These are phyloP conservation scores for Colletotrichum endophyticum DNA, from an alignment of 2,329 filamentous ascomycete species.

Conservation along the genomic window DNA sequence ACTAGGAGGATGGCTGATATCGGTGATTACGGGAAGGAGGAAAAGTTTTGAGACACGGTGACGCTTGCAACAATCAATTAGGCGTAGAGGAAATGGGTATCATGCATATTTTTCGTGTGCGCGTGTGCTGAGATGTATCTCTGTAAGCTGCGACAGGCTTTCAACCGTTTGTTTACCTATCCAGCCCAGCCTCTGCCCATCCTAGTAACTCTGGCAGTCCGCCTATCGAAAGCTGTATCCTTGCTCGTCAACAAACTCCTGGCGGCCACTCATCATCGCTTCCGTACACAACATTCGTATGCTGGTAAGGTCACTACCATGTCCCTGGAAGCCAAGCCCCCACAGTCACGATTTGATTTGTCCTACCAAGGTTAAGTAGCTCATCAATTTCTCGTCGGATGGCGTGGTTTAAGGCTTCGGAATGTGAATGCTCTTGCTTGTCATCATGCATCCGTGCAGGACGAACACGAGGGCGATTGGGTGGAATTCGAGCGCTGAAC, in stretches of 20 bases:
- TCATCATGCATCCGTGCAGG: slow-evolving; percentile 91
- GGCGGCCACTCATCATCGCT: neutral
- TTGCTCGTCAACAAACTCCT: neutral
- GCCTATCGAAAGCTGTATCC: neutral
- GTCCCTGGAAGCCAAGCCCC: neutral
- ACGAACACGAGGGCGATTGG: slow-evolving; percentile 82
- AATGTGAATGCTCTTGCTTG: slow-evolving; percentile 92
- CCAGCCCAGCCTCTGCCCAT: neutral
- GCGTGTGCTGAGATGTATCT: neutral
- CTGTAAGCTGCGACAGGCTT: neutral
- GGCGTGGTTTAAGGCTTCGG: slow-evolving; percentile 72
- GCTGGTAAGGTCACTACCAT: neutral
- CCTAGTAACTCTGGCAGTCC: neutral
- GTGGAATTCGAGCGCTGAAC: slow-evolving; percentile 80
- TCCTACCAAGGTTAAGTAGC: neutral
- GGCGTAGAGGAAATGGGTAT: neutral
- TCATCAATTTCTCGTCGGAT: neutral
- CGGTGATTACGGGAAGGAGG: neutral
- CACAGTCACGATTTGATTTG: neutral
- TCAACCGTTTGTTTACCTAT: neutral
- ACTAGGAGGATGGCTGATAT: neutral
- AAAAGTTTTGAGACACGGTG: neutral
- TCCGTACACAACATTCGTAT: neutral
- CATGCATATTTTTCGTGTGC: neutral
- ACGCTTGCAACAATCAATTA: neutral